Evolutionary conservation across 2,329 filamentous ascomycete genomes (phyloP), one percentile per base, ranked within the genome.

Genomic region (Penicillium decumbens): DNA sequence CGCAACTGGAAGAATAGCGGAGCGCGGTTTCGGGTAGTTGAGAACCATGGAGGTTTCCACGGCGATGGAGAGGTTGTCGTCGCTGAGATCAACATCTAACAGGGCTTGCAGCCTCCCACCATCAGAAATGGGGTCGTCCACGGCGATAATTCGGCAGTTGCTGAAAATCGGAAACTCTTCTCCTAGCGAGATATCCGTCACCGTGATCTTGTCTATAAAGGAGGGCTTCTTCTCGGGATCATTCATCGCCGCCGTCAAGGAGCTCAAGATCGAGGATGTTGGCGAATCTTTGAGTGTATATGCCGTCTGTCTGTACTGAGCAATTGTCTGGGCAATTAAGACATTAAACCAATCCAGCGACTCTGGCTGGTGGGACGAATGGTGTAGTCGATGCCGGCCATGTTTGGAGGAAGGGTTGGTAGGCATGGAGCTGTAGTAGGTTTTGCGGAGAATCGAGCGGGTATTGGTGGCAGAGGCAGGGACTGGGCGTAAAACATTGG

Each of bases 301-400:
- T 1, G 93, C 93, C 64, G 97, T 95, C 59, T 87, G 89, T 51
- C 93, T 81, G 62, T 97, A 88, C 69, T 98, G 93, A 0, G 93
- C 92, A 57, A 98, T 95, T 0, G 93, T 95, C 72, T 98, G 93
- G 2, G 91, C 93, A 44, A 97, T 85, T 47, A 98, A 77, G 24
- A 98, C 93, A 67, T 98, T 98, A 79, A 98, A 97, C 93, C 93
- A 98, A 71, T 98, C 93, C 53, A 98, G 73, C 50, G 88, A 95
- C 71, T 98, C 93, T 1, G 93, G 93, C 70, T 97, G 93, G 69
- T 98, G 93, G 52, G 89, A 90, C 61, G 95, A 75, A 52, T 76
- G 73, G 41, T 72, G 68, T 50, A 70, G 66, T 43, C 70, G 60
- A 47, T 71, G 65, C n/a, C 70, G 63, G 48, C 71, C 70, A 66